Percentiles rank a stretch among this genome's conserved stretches.
Evolutionary conservation across 257 asterid genomes (phyloP).

Genomic region (Fraxinus excelsior): DNA sequence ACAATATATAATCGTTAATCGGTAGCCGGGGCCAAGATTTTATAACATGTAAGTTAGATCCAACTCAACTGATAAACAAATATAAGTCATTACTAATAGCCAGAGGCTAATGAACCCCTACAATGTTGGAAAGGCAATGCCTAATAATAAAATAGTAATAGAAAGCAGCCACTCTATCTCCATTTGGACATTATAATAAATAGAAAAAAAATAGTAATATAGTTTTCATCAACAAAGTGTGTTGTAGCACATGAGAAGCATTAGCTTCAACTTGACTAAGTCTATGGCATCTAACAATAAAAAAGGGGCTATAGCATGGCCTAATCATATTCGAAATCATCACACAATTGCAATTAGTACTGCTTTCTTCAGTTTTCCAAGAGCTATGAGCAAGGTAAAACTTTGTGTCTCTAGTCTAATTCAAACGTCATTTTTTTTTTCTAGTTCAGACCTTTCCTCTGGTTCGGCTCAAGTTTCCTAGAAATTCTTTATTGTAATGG

Average conservation of each 20-base stretch:
- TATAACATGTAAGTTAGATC: constrained; percentile 25
- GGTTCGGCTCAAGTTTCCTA: background rate
- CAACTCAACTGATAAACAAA: background rate
- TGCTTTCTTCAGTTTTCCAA: constrained; percentile 24
- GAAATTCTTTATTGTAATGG: background rate
- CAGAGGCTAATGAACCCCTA: constrained; percentile 46
- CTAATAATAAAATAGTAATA: constrained; percentile 29
- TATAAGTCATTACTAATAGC: constrained; percentile 26
- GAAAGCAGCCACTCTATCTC: constrained; percentile 38
- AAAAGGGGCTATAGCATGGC: constrained; percentile 23
- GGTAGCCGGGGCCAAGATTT: background rate
- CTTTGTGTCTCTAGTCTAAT: background rate
- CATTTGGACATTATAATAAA: constrained; percentile 12
- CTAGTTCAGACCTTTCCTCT: constrained; percentile 1
- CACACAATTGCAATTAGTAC: constrained; percentile 25
- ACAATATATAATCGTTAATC: too few relatives aligned
- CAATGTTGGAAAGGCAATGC: constrained; percentile 42
- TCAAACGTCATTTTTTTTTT: background rate
- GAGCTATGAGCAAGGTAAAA: constrained; percentile 26
- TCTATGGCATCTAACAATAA: constrained; percentile 26
- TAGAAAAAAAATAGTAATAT: constrained; percentile 23
- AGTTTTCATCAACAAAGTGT: constrained; percentile 23
- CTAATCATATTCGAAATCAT: constrained; percentile 25
- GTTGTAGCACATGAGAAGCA: constrained; percentile 56
- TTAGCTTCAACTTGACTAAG: constrained; percentile 25